These are phyloP conservation scores for Lobosporangium transversale DNA, from an alignment of 192 early-diverging fungal genomes.

Conservation along the genomic window DNA sequence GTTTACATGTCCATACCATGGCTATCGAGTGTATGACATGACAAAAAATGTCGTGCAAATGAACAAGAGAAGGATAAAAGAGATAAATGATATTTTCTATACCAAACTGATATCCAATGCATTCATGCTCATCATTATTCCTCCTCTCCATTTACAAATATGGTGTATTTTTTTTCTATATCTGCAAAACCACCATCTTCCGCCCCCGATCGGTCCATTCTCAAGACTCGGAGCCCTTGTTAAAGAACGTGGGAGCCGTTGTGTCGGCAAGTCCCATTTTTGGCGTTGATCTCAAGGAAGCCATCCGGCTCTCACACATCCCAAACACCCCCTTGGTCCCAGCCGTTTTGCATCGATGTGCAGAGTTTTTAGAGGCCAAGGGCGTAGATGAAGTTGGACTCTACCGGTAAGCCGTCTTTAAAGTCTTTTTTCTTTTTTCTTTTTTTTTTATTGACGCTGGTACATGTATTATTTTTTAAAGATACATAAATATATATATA, in stretches of 20 bases:
- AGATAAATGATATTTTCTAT: too few relatives aligned
- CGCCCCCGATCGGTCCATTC: too few relatives aligned
- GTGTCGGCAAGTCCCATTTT: constrained; percentile 19
- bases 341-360: constrained; percentile 45
- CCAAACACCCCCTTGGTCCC: constrained; percentile 40
- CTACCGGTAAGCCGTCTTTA: constrained; percentile 32
- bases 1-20: too few relatives aligned
- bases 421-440: background rate
- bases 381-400: constrained; percentile 50
- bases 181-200: too few relatives aligned
- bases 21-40: too few relatives aligned
- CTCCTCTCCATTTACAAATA: too few relatives aligned
- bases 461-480: background rate
- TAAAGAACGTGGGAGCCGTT: constrained; percentile 2
- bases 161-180: too few relatives aligned
- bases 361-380: constrained; percentile 36
- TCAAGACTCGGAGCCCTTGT: constrained; percentile 44
- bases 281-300: constrained; percentile 32
- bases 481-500: too few relatives aligned
- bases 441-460: background rate
- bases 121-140: too few relatives aligned
- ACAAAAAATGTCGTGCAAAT: too few relatives aligned
- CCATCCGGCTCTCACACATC: constrained; percentile 35
- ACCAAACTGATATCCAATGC: too few relatives aligned
- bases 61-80: too few relatives aligned